Conservation (phyloP, 2,329 filamentous ascomycete species). For the Sporothrix curviconia region DNA sequence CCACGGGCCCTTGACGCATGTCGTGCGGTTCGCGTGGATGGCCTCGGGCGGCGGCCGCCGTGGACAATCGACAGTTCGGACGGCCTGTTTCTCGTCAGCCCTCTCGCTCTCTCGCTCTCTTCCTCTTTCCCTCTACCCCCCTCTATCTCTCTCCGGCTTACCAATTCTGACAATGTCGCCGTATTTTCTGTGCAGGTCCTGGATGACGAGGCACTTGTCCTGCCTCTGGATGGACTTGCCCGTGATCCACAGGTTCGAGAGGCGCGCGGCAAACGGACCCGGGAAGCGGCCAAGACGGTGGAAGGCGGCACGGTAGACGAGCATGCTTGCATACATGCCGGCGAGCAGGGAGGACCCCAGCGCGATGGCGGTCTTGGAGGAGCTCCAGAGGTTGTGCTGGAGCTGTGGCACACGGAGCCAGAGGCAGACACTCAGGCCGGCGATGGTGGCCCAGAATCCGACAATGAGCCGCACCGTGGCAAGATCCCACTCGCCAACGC, state of each 20-base stretch:
- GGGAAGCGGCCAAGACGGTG: conserved; percentile 17
- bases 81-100: too few species aligned
- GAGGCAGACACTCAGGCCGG: not conserved
- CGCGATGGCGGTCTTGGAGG: not conserved
- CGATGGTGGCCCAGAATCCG: not conserved
- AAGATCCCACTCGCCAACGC: conserved; percentile 13
- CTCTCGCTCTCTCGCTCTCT: too few species aligned
- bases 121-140: too few species aligned
- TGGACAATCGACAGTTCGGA: conserved; percentile 15
- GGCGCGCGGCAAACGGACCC: conserved; percentile 12
- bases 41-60: not conserved
- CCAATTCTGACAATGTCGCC: conserved; percentile 13
- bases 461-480: not conserved
- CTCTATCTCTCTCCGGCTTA: too few species aligned
- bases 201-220: not conserved
- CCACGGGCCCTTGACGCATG: conserved; percentile 18
- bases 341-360: not conserved
- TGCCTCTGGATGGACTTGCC: not conserved
- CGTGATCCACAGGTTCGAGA: conserved; percentile 8
- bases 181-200: conserved; percentile 9
- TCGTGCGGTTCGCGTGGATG: conserved; percentile 11
- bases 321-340: conserved; percentile 13
- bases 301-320: conserved; percentile 17
- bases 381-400: not conserved
- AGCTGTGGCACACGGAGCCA: not conserved